Percentiles rank a stretch among this genome's conserved stretches.
phyloP scores from a whole-genome alignment of 2,329 filamentous ascomycete species.

The Colletotrichum sp. region DNA sequence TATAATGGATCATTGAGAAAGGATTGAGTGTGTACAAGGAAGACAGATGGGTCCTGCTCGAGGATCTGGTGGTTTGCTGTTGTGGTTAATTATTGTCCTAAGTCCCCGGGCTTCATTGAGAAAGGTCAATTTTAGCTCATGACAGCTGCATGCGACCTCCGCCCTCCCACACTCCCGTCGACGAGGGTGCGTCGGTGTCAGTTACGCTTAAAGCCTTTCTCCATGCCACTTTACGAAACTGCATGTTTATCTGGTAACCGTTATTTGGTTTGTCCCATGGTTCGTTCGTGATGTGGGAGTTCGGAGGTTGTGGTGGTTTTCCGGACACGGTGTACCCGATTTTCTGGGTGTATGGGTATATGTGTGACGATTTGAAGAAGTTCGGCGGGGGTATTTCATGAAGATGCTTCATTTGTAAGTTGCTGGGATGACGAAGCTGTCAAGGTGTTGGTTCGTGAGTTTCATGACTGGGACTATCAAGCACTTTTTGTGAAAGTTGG shows the following conservation, averaged over 20 bases:
- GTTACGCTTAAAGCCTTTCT: background rate
- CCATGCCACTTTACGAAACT: background rate
- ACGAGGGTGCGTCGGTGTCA: background rate
- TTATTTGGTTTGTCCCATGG: background rate
- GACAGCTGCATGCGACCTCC: background rate
- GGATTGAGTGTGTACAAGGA: accelerated
- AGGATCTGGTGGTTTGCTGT: background rate
- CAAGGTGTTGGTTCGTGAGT: too few relatives aligned
- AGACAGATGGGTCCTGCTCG: background rate
- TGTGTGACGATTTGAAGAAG: too few relatives aligned
- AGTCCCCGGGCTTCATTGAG: background rate
- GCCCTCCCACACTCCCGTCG: background rate
- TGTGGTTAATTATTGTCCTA: too few relatives aligned
- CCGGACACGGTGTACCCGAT: background rate
- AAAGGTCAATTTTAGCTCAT: background rate
- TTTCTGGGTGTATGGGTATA: background rate
- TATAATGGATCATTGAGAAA: too few relatives aligned
- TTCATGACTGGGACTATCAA: too few relatives aligned
- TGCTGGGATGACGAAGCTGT: too few relatives aligned
- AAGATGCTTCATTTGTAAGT: too few relatives aligned
- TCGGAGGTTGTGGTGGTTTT: background rate
- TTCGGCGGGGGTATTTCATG: too few relatives aligned
- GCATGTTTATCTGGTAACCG: accelerated
- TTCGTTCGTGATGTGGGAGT: background rate
- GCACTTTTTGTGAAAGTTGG: too few relatives aligned